Conservation (phyloP, 202 grass and related monocot species). For the Saccharum hybrid region DNA sequence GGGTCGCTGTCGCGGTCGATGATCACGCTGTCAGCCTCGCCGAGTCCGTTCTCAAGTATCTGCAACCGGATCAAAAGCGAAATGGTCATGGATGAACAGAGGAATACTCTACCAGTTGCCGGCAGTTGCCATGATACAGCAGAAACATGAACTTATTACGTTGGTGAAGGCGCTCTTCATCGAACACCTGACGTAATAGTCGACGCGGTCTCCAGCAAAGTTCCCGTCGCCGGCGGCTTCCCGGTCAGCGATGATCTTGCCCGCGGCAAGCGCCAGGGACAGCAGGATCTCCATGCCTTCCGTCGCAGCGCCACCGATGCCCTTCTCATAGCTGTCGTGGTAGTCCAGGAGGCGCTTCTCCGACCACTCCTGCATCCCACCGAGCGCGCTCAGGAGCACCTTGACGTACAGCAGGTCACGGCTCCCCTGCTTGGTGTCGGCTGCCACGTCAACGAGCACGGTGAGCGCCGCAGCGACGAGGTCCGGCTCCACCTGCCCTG, state of each 20-base stretch:
- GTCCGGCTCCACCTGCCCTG: slow-evolving; percentile 75
- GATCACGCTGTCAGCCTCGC: slow-evolving; percentile 49
- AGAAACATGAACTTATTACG: slow-evolving; percentile 26
- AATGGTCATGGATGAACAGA: neutral
- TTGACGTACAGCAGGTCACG: slow-evolving; percentile 59
- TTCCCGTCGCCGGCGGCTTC: slow-evolving; percentile 20
- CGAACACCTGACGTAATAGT: slow-evolving; percentile 78
- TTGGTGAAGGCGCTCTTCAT: slow-evolving; percentile 86
- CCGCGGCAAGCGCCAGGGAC: slow-evolving; percentile 53
- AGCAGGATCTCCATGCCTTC: slow-evolving; percentile 71
- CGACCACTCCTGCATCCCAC: slow-evolving; percentile 74
- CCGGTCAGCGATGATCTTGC: slow-evolving; percentile 64
- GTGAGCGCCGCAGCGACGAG: slow-evolving; percentile 59
- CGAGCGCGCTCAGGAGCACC: slow-evolving; percentile 60
- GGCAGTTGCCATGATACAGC: too few species aligned
- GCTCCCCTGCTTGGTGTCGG: slow-evolving; percentile 57
- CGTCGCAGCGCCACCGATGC: slow-evolving; percentile 9
- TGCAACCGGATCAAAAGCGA: slow-evolving; percentile 13
- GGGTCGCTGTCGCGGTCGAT: slow-evolving; percentile 57
- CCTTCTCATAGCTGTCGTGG: slow-evolving; percentile 66
- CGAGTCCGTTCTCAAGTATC: slow-evolving; percentile 68
- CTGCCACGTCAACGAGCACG: slow-evolving; percentile 68
- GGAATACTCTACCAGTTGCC: neutral
- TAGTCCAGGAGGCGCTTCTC: slow-evolving; percentile 87
- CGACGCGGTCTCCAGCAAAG: slow-evolving; percentile 55